Conservation (phyloP, 2,329 filamentous ascomycete genomes). For the Calonectria fujianensis region DNA sequence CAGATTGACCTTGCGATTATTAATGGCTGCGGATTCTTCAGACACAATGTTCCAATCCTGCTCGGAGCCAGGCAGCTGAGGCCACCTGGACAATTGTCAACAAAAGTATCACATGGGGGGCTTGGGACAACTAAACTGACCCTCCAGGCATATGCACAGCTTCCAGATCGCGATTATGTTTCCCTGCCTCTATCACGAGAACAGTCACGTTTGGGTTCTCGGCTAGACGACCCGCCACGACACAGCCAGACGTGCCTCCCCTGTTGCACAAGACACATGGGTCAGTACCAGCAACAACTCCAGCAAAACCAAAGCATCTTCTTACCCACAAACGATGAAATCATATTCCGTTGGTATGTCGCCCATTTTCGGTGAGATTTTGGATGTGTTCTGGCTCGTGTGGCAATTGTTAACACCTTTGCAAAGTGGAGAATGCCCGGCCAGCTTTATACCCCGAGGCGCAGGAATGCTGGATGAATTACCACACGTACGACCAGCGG, state of each 20-base stretch:
- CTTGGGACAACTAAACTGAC: conserved; percentile 52
- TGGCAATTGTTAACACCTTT: not conserved
- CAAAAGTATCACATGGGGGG: not conserved
- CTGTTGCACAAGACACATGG: conserved; percentile 36
- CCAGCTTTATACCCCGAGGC: not conserved
- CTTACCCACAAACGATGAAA: conserved; percentile 16
- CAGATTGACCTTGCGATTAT: conserved; percentile 66
- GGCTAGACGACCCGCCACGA: conserved; percentile 60
- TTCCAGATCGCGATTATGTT: conserved; percentile 65
- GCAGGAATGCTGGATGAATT: not conserved
- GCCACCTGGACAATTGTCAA: conserved; percentile 57
- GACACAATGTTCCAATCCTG: conserved; percentile 71
- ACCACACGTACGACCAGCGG: not conserved
- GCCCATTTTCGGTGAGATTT: not conserved
- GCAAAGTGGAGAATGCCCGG: too few species aligned
- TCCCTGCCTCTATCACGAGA: conserved; percentile 61
- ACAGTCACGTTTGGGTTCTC: conserved; percentile 57
- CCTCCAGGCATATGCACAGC: conserved; percentile 71
- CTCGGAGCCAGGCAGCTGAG: conserved; percentile 66
- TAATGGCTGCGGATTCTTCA: conserved; percentile 61
- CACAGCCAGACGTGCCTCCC: conserved; percentile 62
- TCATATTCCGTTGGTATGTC: not conserved
- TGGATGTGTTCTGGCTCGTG: too few species aligned
- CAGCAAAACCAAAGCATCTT: not conserved
- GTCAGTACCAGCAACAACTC: not conserved